These are phyloP conservation scores for Scalesia atractyloides DNA, from an alignment of 129 eudicot genomes.

Conservation along the genomic window DNA sequence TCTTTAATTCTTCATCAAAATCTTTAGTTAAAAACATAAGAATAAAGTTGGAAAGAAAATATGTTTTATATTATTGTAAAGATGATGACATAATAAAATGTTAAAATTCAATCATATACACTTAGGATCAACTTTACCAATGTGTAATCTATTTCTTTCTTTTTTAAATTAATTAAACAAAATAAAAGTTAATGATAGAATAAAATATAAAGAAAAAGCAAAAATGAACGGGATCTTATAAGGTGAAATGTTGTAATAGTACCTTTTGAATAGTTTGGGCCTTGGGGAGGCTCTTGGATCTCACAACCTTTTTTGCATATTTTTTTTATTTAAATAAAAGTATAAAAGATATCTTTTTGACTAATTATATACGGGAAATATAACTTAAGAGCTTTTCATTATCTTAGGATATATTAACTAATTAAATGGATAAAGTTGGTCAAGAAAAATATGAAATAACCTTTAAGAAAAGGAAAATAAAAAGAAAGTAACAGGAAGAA, in stretches of 20 bases:
- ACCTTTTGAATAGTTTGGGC: constrained; percentile 32
- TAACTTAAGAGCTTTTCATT: not conserved
- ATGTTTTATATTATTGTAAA: no score
- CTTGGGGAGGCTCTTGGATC: constrained; percentile 41
- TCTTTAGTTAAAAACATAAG: no score
- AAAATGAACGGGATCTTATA: constrained; percentile 29
- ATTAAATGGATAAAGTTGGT: not conserved
- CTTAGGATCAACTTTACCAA: constrained; percentile 8
- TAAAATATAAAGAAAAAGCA: constrained; percentile 27
- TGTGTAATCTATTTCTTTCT: constrained; percentile 4
- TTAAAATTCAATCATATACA: no score
- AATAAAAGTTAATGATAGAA: constrained; percentile 19
- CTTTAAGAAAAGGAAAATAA: not conserved
- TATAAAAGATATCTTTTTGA: not conserved
- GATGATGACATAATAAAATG: no score
- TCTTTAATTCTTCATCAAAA: no score
- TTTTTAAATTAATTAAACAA: constrained; percentile 5
- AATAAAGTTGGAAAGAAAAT: no score
- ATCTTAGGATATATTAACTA: not conserved
- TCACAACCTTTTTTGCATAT: constrained; percentile 24
- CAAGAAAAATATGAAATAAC: not conserved
- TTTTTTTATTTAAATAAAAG: constrained; percentile 7
- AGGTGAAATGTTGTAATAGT: constrained; percentile 34
- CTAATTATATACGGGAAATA: not conserved
- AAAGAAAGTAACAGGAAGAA: not conserved